These are phyloP conservation scores for Puccinia coronata DNA, from an alignment of 1,284 basidiomycete species.

Conservation along the genomic window DNA sequence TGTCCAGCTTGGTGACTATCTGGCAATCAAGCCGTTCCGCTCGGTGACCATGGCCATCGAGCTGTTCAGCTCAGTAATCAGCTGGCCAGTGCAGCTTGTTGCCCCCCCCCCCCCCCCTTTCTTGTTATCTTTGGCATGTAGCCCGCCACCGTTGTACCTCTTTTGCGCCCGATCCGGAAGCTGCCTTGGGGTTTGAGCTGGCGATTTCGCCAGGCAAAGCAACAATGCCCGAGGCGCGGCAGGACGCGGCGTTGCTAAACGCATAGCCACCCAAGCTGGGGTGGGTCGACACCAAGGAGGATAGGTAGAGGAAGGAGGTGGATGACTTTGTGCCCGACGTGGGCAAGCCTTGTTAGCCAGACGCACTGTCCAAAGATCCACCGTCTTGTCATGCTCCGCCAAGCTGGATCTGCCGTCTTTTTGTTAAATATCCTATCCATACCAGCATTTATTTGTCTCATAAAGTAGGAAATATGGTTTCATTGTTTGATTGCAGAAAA, in stretches of 20 bases:
- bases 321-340: conserved; percentile 10
- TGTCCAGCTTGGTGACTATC: too few species aligned
- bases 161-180: background rate
- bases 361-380: background rate
- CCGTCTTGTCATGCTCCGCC: background rate
- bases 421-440: too few species aligned
- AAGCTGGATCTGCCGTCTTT: too few species aligned
- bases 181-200: background rate
- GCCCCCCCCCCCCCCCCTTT: background rate
- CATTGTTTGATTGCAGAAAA: too few species aligned
- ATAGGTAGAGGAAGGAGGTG: conserved; percentile 13
- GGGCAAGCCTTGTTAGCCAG: background rate
- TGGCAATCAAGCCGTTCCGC: too few species aligned
- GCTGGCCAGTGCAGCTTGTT: too few species aligned
- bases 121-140: background rate
- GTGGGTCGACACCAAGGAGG: background rate
- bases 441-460: too few species aligned
- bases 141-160: background rate
- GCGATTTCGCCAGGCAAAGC: background rate
- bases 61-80: too few species aligned
- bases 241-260: background rate
- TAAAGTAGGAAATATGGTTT: too few species aligned
- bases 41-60: too few species aligned
- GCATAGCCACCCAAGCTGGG: conserved; percentile 1
- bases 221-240: conserved; percentile 10